Evolutionary conservation across 2,329 filamentous ascomycete genomes (phyloP).

Genomic region (Colletotrichum tanaceti): DNA sequence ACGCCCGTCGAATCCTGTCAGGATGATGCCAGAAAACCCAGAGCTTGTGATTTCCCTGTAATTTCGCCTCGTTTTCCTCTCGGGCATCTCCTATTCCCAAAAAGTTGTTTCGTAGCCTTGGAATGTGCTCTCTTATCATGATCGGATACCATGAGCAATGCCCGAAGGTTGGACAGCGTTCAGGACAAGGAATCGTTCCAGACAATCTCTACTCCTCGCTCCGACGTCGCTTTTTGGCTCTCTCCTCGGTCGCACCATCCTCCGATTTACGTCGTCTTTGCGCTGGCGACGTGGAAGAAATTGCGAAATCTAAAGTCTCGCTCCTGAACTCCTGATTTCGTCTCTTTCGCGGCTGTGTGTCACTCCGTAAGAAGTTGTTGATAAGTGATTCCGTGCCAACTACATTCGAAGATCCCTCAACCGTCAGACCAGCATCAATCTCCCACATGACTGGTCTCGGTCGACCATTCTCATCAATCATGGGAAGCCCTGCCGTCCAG

Average conservation of each 20-base stretch:
- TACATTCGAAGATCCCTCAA: slow-evolving; percentile 59
- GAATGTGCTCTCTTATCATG: too few species aligned
- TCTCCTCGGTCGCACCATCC: slow-evolving; percentile 38
- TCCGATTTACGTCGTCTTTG: slow-evolving; percentile 42
- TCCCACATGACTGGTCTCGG: slow-evolving; percentile 56
- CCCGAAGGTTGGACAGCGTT: background rate
- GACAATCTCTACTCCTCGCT: slow-evolving; percentile 33
- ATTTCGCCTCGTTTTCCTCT: too few species aligned
- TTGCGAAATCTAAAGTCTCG: background rate
- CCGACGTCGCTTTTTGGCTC: slow-evolving; percentile 43
- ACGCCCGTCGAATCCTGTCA: background rate
- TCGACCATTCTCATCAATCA: slow-evolving; percentile 59
- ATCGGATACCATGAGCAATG: background rate
- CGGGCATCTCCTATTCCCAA: too few species aligned
- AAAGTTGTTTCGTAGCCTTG: background rate
- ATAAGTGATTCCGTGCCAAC: slow-evolving; percentile 52
- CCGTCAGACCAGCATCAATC: slow-evolving; percentile 59
- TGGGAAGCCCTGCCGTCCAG: slow-evolving; percentile 56
- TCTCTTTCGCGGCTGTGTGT: background rate
- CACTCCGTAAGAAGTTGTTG: slow-evolving; percentile 45
- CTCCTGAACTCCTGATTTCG: background rate
- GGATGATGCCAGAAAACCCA: background rate
- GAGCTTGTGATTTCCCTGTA: background rate
- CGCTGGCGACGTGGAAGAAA: slow-evolving; percentile 1
- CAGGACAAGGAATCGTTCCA: background rate